Percentiles rank a stretch among this genome's conserved stretches.
These are phyloP conservation scores for Lactarius deliciosus DNA, from an alignment of 768 basidiomycete genomes.

Conservation along the genomic window DNA sequence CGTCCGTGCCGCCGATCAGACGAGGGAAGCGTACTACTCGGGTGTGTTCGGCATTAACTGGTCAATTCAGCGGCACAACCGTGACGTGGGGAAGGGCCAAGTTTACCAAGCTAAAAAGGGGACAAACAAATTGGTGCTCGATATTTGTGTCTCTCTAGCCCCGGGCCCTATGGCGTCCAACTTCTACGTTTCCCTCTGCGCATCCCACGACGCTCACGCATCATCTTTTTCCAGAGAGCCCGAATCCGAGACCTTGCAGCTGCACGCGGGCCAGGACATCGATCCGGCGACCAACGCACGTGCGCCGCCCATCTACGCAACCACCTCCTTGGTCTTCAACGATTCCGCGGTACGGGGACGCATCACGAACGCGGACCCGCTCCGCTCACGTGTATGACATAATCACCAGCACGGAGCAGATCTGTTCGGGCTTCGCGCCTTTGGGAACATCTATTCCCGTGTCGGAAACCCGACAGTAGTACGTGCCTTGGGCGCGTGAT, in stretches of 20 bases:
- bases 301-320: conserved; percentile 71
- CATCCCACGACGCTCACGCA: background rate
- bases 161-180: conserved; percentile 7
- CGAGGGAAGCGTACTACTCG: too few relatives aligned
- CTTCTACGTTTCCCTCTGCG: background rate
- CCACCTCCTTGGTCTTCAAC: conserved; percentile 73
- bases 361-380: background rate
- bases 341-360: conserved; percentile 52
- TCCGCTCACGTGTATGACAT: background rate
- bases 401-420: conserved; percentile 61
- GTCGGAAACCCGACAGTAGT: conserved; percentile 69
- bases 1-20: too few relatives aligned
- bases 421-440: conserved; percentile 61
- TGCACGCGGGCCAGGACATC: conserved; percentile 70
- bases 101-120: background rate
- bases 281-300: conserved; percentile 69
- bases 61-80: too few relatives aligned
- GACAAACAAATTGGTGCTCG: background rate
- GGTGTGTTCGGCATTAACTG: too few relatives aligned
- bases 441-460: conserved; percentile 65
- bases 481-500: conserved; percentile 31
- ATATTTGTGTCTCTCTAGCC: background rate
- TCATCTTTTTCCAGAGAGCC: conserved; percentile 41
- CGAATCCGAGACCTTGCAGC: conserved; percentile 77
- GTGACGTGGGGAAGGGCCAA: too few relatives aligned